Evolutionary conservation across 768 basidiomycete genomes (phyloP), one percentile per base, ranked within the genome.

Genomic region (Phlebiopsis flavidoalba): DNA sequence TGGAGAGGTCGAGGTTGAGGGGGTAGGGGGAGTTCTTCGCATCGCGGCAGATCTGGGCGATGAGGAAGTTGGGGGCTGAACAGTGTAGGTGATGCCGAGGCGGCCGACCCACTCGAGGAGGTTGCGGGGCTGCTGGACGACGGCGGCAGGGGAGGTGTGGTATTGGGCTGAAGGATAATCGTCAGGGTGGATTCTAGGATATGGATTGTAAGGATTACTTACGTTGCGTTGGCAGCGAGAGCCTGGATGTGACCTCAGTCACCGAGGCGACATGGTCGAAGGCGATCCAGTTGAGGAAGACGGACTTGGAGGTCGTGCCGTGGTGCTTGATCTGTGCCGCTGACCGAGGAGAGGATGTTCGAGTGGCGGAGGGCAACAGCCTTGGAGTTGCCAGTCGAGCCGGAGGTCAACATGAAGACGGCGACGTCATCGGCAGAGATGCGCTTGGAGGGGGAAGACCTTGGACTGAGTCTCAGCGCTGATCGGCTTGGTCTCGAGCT

Each of bases 351-450:
- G 24, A 59, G 49, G 19, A 96, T 81, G 73, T 97, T 95, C 52
- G 79, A 74, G 70, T 97, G 94, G 0, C 84, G 89, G 65, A 98
- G 83, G 48, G 87, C 79, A 52, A 97, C 95, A 60, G 95, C 95
- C 73, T 97, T 98, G 21, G 95, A 95, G 12, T 89, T 77, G 10
- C 95, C 95, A 0, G 93, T 96, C 66, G 85, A 89, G 21, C 95
- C 89, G 58, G 84, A 82, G 15, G 95, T 98, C 77, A 88, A 87
- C 87, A 88, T 88, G 66, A 87, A 81, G 66, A 84, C 81, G 5
- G 78, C 82, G 8, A 80, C 69, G 57, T 88, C 84, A 7, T 80
- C 79, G 15, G 70, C 63, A 10, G 77, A 70, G 0, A 86, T 84
- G 35, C 67, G 72, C 21, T 77, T 71, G 35, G 15, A 22, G 33